These are phyloP conservation scores for Verbascum thapsus DNA, from an alignment of 257 asterid species.

Conservation along the genomic window DNA sequence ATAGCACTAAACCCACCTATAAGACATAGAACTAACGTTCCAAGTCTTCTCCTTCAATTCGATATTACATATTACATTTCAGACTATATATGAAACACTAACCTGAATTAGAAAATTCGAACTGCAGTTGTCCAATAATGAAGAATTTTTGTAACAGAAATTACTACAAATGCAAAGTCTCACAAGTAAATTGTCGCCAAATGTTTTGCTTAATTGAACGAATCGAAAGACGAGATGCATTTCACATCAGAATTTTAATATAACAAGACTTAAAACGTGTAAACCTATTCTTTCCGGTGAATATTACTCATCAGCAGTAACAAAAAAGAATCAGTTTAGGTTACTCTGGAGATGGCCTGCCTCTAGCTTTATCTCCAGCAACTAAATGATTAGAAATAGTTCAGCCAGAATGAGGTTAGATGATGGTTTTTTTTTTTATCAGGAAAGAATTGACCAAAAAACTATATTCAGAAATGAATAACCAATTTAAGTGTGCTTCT, in stretches of 20 bases:
- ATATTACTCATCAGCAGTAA: constrained; percentile 36
- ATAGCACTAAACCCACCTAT: too few species aligned
- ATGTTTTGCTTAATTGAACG: constrained; percentile 22
- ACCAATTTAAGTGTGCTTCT: constrained; percentile 40
- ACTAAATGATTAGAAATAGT: constrained; percentile 38
- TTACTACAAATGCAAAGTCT: not conserved
- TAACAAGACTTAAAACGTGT: not conserved
- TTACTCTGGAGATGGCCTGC: constrained; percentile 45
- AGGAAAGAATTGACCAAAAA: constrained; percentile 32
- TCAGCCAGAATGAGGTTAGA: constrained; percentile 34
- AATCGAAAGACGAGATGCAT: constrained; percentile 27
- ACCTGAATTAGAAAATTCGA: too few species aligned
- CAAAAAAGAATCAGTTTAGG: constrained; percentile 42
- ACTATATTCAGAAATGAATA: constrained; percentile 27
- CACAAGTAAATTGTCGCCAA: constrained; percentile 18
- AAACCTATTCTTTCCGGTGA: constrained; percentile 29
- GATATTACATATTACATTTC: too few species aligned
- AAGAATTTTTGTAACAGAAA: not conserved
- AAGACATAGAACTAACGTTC: too few species aligned
- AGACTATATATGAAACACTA: too few species aligned
- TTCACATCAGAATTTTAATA: constrained; percentile 36
- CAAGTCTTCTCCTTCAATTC: too few species aligned
- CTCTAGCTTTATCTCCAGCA: constrained; percentile 39
- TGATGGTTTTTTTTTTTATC: constrained; percentile 24
- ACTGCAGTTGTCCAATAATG: too few species aligned